Base-by-base conservation (phyloP, 2,329 filamentous ascomycete genomes). In the Calonectria pseudoreteaudii region DNA sequence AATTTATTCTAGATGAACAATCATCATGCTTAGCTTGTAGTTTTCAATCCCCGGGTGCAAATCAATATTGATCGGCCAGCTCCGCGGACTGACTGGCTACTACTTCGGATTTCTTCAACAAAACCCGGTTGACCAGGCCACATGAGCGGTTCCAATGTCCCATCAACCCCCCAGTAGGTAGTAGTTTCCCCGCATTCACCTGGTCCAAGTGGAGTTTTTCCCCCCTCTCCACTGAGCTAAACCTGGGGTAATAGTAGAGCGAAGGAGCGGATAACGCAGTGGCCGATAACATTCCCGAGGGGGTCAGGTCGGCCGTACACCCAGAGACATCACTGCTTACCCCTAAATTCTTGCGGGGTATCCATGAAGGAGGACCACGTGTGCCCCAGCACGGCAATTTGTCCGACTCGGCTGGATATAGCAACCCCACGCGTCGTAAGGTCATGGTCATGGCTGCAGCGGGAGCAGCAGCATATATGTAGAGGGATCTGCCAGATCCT, bases 181-280 rank as follows among this genome's bases (percentile, higher is more conserved):
- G 56, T 34, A 41, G 34, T 60, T 44, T 50, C 70, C 70, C 70
- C 70, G 70, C 70, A 71, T 50, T 53, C 66, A 64, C 70, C 41
- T 28, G 44, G 38, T 34, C 31, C 23, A 26, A n/a, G 70, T 62
- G 64, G 64, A 64, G 64, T 53, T 44, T 53, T 44, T 20, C 26
- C 36, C 38, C 53, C 58, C 34, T 26, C 38, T 20, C 50, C 41
- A 20, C 28, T 4, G n/a, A 26, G 47, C 36, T 49, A 13, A 67
- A 62, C 53, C 70, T 68, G 70, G 70, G 64, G 70, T 71, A 71
- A 58, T 23, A 50, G 16, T 28, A 65, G 52, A 34, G 11, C 44
- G 20, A 53, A 26, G 10, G 8, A 30, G 18, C 20, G 16, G 13
- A 26, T 14, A 47, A 41, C 56, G 52, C 38, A 68, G 13, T 30